Conservation (phyloP, 305 asterid genomes). For the Coffea humblotiana region DNA sequence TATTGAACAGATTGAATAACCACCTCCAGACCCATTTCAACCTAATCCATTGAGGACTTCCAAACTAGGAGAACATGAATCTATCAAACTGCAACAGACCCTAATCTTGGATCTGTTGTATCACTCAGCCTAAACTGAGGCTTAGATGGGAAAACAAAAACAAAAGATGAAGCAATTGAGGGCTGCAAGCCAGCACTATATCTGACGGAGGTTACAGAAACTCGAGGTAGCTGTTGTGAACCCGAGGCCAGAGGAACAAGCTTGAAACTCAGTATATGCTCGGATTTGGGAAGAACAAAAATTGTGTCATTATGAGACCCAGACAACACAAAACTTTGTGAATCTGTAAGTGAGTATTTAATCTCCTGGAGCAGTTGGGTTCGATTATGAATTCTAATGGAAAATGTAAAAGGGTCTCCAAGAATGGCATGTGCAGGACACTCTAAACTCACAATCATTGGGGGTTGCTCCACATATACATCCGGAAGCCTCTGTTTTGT, state of each 20-base stretch:
- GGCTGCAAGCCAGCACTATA: conserved; percentile 78
- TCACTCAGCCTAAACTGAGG: conserved; percentile 51
- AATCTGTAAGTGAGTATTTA: conserved; percentile 72
- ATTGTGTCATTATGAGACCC: conserved; percentile 85
- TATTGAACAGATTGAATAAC: not conserved
- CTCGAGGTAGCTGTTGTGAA: conserved; percentile 79
- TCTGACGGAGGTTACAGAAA: conserved; percentile 63
- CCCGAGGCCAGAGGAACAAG: conserved; percentile 86
- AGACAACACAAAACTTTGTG: conserved; percentile 76
- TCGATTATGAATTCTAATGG: conserved; percentile 56
- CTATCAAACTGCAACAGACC: conserved; percentile 32
- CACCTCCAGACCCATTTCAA: not conserved
- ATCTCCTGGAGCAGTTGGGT: conserved; percentile 87
- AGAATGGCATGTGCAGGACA: conserved; percentile 85
- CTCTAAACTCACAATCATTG: conserved; percentile 62
- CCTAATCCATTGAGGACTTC: not conserved
- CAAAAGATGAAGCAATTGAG: conserved; percentile 56
- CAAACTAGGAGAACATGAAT: not conserved
- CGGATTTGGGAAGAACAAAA: conserved; percentile 69
- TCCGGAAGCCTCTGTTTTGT: conserved; percentile 74
- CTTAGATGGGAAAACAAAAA: conserved; percentile 81
- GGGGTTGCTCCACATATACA: conserved; percentile 72
- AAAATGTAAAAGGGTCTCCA: conserved; percentile 66
- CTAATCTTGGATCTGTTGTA: conserved; percentile 21
- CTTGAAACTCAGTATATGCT: conserved; percentile 56